A percentile compares a stretch with the other conserved stretches of the same genome.
These are phyloP conservation scores for Leccinum longicurvipes DNA, from an alignment of 768 basidiomycete species.

Conservation along the genomic window DNA sequence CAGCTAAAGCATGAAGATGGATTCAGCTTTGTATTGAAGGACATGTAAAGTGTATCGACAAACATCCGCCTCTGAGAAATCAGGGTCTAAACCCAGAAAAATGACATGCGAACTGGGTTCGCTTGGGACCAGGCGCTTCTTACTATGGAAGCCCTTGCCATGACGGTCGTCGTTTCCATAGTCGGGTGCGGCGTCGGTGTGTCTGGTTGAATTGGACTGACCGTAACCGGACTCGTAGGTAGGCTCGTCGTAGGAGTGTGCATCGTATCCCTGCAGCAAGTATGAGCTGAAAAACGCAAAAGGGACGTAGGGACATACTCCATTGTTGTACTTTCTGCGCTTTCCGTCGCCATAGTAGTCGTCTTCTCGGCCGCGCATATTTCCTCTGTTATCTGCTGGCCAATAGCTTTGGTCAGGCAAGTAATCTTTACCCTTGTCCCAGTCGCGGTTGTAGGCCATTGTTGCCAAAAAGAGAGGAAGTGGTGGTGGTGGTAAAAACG, in stretches of 20 bases:
- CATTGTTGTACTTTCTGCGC: constrained; percentile 75
- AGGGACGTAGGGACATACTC: constrained; percentile 39
- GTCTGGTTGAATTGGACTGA: constrained; percentile 28
- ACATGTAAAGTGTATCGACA: constrained; percentile 42
- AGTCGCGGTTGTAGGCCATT: constrained; percentile 82
- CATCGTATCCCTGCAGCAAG: constrained; percentile 48
- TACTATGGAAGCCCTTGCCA: constrained; percentile 42
- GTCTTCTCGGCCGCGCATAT: constrained; percentile 60
- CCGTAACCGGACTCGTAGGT: constrained; percentile 35
- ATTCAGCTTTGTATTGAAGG: constrained; percentile 35
- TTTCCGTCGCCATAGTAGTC: constrained; percentile 69
- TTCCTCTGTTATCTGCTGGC: constrained; percentile 35
- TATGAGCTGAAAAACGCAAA: constrained; percentile 5
- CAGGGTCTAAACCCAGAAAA: constrained; percentile 89
- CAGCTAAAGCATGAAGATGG: constrained; percentile 51
- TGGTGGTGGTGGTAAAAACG: constrained; percentile 20
- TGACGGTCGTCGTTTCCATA: constrained; percentile 49
- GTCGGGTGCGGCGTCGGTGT: constrained; percentile 40
- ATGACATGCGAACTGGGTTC: constrained; percentile 92
- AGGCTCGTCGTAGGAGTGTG: constrained; percentile 48
- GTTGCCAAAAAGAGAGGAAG: constrained; percentile 11
- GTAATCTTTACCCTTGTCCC: constrained; percentile 75
- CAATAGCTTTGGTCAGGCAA: constrained; percentile 50
- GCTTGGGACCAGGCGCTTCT: constrained; percentile 79
- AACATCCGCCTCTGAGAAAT: constrained; percentile 92